Conservation (phyloP, 2,329 filamentous ascomycete genomes). For the Cladophialophora immunda region DNA sequence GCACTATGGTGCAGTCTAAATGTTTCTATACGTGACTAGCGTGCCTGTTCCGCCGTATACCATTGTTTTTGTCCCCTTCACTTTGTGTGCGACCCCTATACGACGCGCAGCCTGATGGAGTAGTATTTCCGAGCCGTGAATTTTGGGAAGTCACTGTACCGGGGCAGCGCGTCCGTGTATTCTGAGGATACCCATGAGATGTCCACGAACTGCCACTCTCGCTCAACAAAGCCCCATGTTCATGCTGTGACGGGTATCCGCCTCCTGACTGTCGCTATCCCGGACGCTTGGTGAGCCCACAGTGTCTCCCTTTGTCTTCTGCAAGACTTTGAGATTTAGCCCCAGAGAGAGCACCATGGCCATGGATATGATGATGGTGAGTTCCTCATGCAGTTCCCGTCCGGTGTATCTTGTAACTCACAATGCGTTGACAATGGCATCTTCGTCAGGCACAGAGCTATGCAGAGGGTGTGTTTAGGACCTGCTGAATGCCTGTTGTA, state of each 20-base stretch:
- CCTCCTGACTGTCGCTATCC: not conserved
- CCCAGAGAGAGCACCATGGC: too few species aligned
- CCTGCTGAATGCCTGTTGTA: too few species aligned
- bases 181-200: not conserved
- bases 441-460: too few species aligned
- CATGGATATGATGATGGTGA: too few species aligned
- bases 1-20: not conserved
- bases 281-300: too few species aligned
- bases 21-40: not conserved
- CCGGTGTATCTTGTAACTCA: too few species aligned
- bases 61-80: not conserved
- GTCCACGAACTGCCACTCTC: not conserved
- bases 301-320: too few species aligned
- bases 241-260: not conserved
- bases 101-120: not conserved
- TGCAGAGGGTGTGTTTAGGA: too few species aligned
- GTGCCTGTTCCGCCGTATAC: not conserved
- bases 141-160: not conserved
- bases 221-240: not conserved
- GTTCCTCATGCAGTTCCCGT: too few species aligned
- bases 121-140: not conserved
- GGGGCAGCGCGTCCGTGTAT: not conserved
- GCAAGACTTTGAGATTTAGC: too few species aligned
- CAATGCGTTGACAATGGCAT: too few species aligned
- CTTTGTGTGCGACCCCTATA: not conserved